phyloP scores from a whole-genome alignment of 805 yeast species.

The Pichia manshurica region DNA sequence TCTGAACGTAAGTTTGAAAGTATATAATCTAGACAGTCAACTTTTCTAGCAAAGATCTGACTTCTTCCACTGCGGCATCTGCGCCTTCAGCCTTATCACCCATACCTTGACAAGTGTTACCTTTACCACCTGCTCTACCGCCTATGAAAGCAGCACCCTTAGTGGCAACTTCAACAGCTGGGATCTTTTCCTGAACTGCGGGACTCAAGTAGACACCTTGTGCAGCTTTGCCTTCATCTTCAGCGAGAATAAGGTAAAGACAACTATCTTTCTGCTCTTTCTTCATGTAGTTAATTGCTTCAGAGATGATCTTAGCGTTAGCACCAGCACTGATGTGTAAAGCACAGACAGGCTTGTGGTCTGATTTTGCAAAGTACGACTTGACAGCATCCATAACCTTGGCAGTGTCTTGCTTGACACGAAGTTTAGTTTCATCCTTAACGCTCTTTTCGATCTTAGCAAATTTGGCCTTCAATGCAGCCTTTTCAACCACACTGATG shows the following conservation, averaged over 20 bases:
- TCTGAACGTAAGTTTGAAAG: too few relatives aligned
- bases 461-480: slow-evolving; percentile 67
- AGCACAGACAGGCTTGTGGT: slow-evolving; percentile 54
- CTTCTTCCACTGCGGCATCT: slow-evolving; percentile 65
- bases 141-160: slow-evolving; percentile 73
- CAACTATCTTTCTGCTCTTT: slow-evolving; percentile 69
- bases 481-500: slow-evolving; percentile 78
- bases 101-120: slow-evolving; percentile 93
- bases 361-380: slow-evolving; percentile 54
- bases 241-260: slow-evolving; percentile 74
- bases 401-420: slow-evolving; percentile 84
- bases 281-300: slow-evolving; percentile 81
- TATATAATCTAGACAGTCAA: slow-evolving; percentile 27
- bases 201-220: slow-evolving; percentile 90
- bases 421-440: slow-evolving; percentile 81
- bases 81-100: slow-evolving; percentile 76
- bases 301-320: slow-evolving; percentile 91
- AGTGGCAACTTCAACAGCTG: slow-evolving; percentile 70
- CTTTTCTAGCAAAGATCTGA: slow-evolving; percentile 59
- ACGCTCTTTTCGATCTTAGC: slow-evolving; percentile 75
- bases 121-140: slow-evolving; percentile 98
- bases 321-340: slow-evolving; percentile 64
- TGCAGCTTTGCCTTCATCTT: slow-evolving; percentile 59
- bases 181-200: slow-evolving; percentile 56
- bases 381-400: slow-evolving; percentile 73